These are phyloP conservation scores for Mycena filopes DNA, from an alignment of 768 basidiomycete genomes.

Conservation along the genomic window DNA sequence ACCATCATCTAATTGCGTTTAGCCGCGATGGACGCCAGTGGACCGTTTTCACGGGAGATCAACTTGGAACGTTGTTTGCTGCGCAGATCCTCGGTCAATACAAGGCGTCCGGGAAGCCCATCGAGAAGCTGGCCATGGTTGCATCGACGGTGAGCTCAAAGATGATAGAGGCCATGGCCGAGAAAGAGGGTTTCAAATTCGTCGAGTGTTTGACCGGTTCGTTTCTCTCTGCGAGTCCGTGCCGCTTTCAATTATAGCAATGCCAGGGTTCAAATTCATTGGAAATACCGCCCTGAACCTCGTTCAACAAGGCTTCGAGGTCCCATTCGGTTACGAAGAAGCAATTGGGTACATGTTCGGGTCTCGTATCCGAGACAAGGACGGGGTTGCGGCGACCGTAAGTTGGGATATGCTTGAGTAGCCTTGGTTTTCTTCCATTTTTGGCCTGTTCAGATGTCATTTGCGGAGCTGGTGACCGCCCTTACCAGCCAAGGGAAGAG, in stretches of 20 bases:
- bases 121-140: conserved; percentile 81
- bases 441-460: conserved; percentile 59
- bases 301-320: conserved; percentile 72
- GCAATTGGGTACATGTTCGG: conserved; percentile 95
- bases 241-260: conserved; percentile 23
- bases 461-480: conserved; percentile 71
- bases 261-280: conserved; percentile 87
- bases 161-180: conserved; percentile 85
- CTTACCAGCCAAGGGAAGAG: conserved; percentile 64
- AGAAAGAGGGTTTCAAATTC: conserved; percentile 82
- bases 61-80: conserved; percentile 71
- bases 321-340: conserved; percentile 90
- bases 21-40: conserved; percentile 69
- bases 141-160: conserved; percentile 93
- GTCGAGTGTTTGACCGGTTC: conserved; percentile 86
- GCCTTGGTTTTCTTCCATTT: background rate
- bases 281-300: conserved; percentile 83
- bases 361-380: conserved; percentile 83
- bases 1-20: conserved; percentile 19
- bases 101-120: conserved; percentile 52
- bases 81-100: conserved; percentile 54
- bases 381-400: conserved; percentile 87
- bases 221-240: conserved; percentile 15
- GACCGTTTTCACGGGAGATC: conserved; percentile 85
- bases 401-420: conserved; percentile 22